A percentile compares a stretch with the other conserved stretches of the same genome.
Evolutionary conservation across 306 rosid genomes (phyloP).

Genomic region (Pueraria montana): DNA sequence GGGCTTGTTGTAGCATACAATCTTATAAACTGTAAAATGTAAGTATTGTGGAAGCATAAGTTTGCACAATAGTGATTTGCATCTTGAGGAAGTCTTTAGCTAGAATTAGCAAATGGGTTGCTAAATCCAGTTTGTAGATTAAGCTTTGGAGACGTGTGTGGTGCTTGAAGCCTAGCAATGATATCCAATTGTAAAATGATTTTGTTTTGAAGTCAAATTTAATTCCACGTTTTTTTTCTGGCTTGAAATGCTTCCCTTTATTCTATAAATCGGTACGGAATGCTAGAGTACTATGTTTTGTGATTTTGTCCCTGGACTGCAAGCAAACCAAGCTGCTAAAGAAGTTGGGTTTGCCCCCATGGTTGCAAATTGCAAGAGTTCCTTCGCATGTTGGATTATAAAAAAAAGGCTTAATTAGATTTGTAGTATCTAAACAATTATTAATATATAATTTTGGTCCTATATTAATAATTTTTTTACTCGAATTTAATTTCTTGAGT

Average conservation of each 20-base stretch:
- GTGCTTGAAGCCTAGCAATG: conserved; percentile 6
- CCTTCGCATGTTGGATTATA: background rate
- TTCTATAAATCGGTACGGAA: background rate
- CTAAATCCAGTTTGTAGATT: conserved; percentile 22
- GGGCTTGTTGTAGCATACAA: conserved; percentile 72
- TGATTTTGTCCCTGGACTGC: background rate
- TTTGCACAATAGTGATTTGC: conserved; percentile 14
- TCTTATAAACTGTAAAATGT: conserved; percentile 68
- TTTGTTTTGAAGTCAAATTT: background rate
- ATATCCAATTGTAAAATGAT: conserved; percentile 25
- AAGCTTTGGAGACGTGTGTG: conserved; percentile 23
- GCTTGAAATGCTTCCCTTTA: background rate
- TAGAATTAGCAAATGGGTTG: conserved; percentile 12
- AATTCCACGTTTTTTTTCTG: background rate
- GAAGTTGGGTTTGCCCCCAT: conserved; percentile 4
- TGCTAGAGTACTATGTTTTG: background rate
- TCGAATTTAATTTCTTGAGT: background rate
- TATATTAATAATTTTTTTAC: background rate
- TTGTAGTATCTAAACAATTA: background rate
- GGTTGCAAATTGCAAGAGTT: conserved; percentile 6
- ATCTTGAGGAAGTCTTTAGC: conserved; percentile 20
- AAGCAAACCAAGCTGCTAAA: background rate
- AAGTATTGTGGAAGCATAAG: conserved; percentile 21
- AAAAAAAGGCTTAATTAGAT: background rate
- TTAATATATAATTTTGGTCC: background rate